These are phyloP conservation scores for Boletus rufocinnamomeus DNA, from an alignment of 768 basidiomycete species.

Conservation along the genomic window DNA sequence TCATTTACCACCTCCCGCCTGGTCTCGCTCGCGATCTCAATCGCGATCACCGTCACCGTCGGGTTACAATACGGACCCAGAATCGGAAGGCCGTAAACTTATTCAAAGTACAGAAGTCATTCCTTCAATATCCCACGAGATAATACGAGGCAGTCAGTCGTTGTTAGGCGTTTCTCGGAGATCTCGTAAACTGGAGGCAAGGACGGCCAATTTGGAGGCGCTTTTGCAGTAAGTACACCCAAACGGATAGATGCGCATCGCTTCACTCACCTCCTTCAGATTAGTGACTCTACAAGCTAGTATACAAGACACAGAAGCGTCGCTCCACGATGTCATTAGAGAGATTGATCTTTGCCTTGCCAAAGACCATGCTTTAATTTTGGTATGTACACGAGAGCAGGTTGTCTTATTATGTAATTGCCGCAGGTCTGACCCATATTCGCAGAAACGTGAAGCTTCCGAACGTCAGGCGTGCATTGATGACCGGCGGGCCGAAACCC, in stretches of 20 bases:
- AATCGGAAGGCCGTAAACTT: slow-evolving; percentile 49
- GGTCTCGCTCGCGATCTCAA: slow-evolving; percentile 29
- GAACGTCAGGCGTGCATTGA: slow-evolving; percentile 61
- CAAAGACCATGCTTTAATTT: slow-evolving; percentile 39
- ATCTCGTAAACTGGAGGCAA: slow-evolving; percentile 33
- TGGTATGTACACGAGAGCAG: slow-evolving; percentile 38
- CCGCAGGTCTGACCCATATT: slow-evolving; percentile 27
- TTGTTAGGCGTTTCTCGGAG: slow-evolving; percentile 20
- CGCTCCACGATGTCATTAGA: slow-evolving; percentile 48
- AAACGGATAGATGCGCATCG: not conserved
- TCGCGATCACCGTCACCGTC: slow-evolving; percentile 57
- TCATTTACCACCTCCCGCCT: slow-evolving; percentile 49
- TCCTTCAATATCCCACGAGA: slow-evolving; percentile 23
- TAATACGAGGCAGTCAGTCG: slow-evolving; percentile 18
- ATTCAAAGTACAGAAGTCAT: slow-evolving; percentile 33
- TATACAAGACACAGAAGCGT: slow-evolving; percentile 51
- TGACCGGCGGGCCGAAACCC: slow-evolving; percentile 47
- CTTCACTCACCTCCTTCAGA: slow-evolving; percentile 35
- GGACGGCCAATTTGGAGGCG: slow-evolving; percentile 66
- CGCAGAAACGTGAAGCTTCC: slow-evolving; percentile 66
- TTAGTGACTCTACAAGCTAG: slow-evolving; percentile 54
- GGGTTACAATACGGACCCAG: slow-evolving; percentile 76
- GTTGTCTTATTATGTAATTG: slow-evolving; percentile 26
- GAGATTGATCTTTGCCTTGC: slow-evolving; percentile 51
- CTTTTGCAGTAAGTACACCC: slow-evolving; percentile 60